Evolutionary conservation across 106 monocot genomes (phyloP).

Genomic region (Dendrobium chrysotoxum): DNA sequence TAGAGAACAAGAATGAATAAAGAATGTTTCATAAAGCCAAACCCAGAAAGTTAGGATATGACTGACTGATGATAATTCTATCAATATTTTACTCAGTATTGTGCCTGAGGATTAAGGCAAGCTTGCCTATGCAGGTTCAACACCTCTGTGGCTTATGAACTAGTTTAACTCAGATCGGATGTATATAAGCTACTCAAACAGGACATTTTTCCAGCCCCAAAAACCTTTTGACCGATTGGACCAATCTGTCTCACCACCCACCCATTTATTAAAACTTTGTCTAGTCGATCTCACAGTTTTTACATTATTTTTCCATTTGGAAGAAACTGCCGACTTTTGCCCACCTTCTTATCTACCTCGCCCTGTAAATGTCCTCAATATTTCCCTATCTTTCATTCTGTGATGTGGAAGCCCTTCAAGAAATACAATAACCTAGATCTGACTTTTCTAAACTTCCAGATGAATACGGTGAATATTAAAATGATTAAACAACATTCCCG

Average conservation of each 20-base stretch:
- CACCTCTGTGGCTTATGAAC: neutral
- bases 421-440: neutral
- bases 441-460: neutral
- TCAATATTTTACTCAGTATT: no score
- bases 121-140: no score
- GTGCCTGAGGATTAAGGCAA: no score
- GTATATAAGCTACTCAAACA: neutral
- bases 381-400: neutral
- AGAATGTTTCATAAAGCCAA: no score
- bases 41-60: no score
- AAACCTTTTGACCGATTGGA: neutral
- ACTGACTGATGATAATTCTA: no score
- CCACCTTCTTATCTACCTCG: neutral
- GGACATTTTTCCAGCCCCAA: neutral
- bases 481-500: neutral
- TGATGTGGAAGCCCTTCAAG: neutral
- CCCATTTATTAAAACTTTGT: neutral
- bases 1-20: no score
- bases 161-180: neutral
- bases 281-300: neutral
- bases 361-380: neutral
- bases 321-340: neutral
- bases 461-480: neutral
- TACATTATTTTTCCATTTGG: neutral
- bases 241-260: neutral